phyloP scores from a whole-genome alignment of 2,329 filamentous ascomycete species.

The Gyromitra esculenta region DNA sequence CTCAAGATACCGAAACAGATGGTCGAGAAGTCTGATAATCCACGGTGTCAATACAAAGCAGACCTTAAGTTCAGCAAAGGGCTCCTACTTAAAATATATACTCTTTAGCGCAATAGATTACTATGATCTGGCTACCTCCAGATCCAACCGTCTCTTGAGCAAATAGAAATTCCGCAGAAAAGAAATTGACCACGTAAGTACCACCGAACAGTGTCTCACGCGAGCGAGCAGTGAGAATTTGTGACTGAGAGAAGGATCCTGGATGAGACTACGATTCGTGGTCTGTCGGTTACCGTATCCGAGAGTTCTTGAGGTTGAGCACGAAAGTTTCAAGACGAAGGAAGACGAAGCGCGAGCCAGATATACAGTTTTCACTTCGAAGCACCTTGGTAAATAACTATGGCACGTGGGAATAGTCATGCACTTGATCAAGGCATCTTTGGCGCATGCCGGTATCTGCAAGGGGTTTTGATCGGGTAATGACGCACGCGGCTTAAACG shows the following conservation, averaged over 20 bases:
- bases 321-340: background rate
- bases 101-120: conserved; percentile 1
- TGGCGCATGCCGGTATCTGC: conserved; percentile 11
- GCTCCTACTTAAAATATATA: conserved; percentile 8
- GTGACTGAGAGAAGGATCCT: background rate
- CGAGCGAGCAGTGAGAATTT: background rate
- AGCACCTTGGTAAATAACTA: background rate
- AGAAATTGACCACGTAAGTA: conserved; percentile 23
- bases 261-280: background rate
- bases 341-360: background rate
- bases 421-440: conserved; percentile 5
- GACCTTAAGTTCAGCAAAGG: background rate
- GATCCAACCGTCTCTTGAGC: conserved; percentile 24
- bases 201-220: background rate
- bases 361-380: conserved; percentile 9
- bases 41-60: background rate
- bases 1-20: background rate
- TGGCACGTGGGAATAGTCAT: conserved; percentile 8
- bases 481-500: conserved; percentile 48
- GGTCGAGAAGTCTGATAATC: background rate
- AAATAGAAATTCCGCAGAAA: background rate
- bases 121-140: conserved; percentile 7
- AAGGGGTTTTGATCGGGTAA: conserved; percentile 9
- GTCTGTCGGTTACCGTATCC: background rate
- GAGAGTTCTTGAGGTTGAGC: background rate